Percentiles rank a stretch among this genome's conserved stretches.
Conservation (phyloP, 495 filamentous ascomycete species). For the Aspergillus bridgeri region DNA sequence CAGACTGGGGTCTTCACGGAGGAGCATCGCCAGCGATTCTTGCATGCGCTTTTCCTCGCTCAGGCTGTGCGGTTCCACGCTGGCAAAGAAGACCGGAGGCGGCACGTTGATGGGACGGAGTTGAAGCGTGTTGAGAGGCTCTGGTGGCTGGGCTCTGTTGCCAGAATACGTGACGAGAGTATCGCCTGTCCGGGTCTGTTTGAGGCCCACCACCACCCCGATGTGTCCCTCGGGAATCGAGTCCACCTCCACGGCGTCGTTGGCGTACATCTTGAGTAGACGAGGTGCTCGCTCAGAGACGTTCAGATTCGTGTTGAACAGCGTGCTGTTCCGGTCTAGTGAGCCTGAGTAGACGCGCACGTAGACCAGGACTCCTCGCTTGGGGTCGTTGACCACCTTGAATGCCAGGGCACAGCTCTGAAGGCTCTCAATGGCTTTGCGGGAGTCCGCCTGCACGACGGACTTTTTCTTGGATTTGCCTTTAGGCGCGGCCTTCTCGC, state of each 20-base stretch:
- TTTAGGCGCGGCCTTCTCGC: constrained; percentile 33
- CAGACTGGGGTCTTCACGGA: constrained; percentile 94
- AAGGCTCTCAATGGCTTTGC: constrained; percentile 61
- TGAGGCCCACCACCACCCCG: constrained; percentile 90
- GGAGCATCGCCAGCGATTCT: constrained; percentile 68
- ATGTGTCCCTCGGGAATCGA: constrained; percentile 84
- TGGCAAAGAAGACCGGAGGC: constrained; percentile 92
- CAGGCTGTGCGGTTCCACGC: constrained; percentile 79
- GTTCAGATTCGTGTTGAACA: constrained; percentile 87
- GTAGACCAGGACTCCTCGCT: constrained; percentile 85
- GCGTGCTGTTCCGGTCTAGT: constrained; percentile 63
- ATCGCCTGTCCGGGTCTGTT: constrained; percentile 87
- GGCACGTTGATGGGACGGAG: constrained; percentile 86
- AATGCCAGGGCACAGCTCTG: constrained; percentile 85
- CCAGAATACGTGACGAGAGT: constrained; percentile 75
- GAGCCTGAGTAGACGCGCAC: constrained; percentile 87
- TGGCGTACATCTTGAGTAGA: constrained; percentile 88
- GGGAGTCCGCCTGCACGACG: constrained; percentile 32
- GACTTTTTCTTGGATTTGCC: constrained; percentile 43
- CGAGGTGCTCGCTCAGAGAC: constrained; percentile 76
- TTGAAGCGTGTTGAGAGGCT: constrained; percentile 69
- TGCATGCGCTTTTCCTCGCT: constrained; percentile 74
- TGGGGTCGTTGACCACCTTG: constrained; percentile 89
- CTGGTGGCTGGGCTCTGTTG: constrained; percentile 59
- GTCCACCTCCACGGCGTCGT: constrained; percentile 78